Base-by-base conservation (phyloP, 768 basidiomycete species). In the Auricularia cornea region DNA sequence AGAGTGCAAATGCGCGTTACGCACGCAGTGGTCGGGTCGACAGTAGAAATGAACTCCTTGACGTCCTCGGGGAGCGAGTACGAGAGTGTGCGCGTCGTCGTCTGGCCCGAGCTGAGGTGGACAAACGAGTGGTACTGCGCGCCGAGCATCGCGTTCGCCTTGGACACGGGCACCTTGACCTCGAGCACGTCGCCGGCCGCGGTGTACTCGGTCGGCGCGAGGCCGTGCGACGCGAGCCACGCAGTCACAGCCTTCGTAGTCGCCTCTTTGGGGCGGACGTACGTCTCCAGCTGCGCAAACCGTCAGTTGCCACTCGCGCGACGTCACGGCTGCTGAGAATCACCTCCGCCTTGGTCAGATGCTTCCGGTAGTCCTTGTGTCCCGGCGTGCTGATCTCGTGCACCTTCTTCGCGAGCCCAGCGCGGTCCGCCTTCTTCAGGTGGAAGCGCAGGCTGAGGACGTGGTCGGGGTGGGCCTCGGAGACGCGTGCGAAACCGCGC, bases 11-110 rank as follows among this genome's bases (percentile, higher is more conserved):
- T 10, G 54, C 54, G 8, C 10, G 18, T 28, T 8, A 57, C 72
- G 66, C 20, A 72, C 68, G 84, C 83, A 5, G 87, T 89, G 2
- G 89, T 90, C 0, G 89, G 88, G 0, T 85, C 76, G 32, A 89
- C 77, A n/a, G 86, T 73, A 28, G 83, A 74, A 65, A 90, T 72
- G 65, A 88, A 83, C 0, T 73, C 71, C 48, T 84, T 82, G 38
- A 87, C 74, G 3, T 75, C 74, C 54, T 74, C 70, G 18, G 83
- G 87, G 10, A 88, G 79, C 28, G 84, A 84, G 73, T 89, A 86
- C 63, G 79, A 75, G 48, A 83, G 71, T 26, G 86, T 81, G 65
- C 86, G 83, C 60, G 88, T 73, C 61, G 85, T 74, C 33, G 76
- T 77, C 52, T 83, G 79, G 3, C 77, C 77, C 14, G 60, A 8